Conservation (phyloP, 805 yeast species). For the Zygosaccharomyces lentus region DNA sequence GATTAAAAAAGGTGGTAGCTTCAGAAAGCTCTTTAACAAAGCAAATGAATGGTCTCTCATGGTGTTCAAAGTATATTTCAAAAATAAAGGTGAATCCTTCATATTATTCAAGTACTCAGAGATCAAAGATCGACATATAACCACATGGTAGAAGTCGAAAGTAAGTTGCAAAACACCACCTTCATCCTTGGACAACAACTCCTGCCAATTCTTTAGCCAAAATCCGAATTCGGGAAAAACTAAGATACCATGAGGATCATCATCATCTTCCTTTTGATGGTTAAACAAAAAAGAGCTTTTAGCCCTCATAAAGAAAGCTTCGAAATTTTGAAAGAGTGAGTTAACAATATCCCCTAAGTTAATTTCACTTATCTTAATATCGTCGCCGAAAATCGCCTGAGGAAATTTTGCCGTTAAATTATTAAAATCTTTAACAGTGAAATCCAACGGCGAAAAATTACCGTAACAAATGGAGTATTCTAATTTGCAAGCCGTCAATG, state of each 20-base stretch:
- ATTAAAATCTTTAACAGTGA: slow-evolving; percentile 37
- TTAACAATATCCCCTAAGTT: slow-evolving; percentile 39
- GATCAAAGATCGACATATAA: slow-evolving; percentile 38
- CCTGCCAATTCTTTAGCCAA: slow-evolving; percentile 47
- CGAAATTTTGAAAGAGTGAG: slow-evolving; percentile 27
- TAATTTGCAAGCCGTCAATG: slow-evolving; percentile 49
- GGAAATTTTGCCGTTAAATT: slow-evolving; percentile 46
- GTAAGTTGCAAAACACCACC: slow-evolving; percentile 47
- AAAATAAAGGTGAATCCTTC: slow-evolving; percentile 23
- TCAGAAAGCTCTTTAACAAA: slow-evolving; percentile 42
- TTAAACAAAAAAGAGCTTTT: slow-evolving; percentile 6
- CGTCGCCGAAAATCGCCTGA: slow-evolving; percentile 49
- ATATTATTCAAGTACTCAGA: slow-evolving; percentile 29
- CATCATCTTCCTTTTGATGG: slow-evolving; percentile 4
- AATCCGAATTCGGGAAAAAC: slow-evolving; percentile 38
- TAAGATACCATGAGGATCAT: slow-evolving; percentile 8
- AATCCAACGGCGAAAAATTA: slow-evolving; percentile 28
- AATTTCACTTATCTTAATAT: slow-evolving; percentile 49
- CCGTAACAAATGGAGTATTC: slow-evolving; percentile 50
- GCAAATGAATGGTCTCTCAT: slow-evolving; percentile 45
- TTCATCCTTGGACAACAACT: slow-evolving; percentile 44
- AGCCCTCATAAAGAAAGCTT: slow-evolving; percentile 19
- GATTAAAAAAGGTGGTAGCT: slow-evolving; percentile 43
- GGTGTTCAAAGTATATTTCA: slow-evolving; percentile 36
- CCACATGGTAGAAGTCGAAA: slow-evolving; percentile 45